Evolutionary conservation across 768 basidiomycete genomes (phyloP).

Genomic region (Podaxis rugospora): DNA sequence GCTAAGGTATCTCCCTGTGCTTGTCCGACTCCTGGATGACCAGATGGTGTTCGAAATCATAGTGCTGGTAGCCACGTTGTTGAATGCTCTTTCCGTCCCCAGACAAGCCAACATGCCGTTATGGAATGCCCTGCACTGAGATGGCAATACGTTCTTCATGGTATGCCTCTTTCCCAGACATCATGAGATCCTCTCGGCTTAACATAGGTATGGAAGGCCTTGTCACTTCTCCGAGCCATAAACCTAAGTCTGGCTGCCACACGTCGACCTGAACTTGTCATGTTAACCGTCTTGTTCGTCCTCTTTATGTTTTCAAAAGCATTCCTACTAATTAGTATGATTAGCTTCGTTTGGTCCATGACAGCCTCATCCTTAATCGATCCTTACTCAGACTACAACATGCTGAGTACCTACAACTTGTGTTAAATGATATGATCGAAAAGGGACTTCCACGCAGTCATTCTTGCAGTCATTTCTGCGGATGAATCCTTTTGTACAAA

Average conservation of each 20-base stretch:
- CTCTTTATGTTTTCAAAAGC: neutral
- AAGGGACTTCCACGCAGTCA: neutral
- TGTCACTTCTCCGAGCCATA: neutral
- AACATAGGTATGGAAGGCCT: neutral
- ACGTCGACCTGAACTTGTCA: neutral
- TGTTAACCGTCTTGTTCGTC: neutral
- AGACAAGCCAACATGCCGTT: constrained; percentile 22
- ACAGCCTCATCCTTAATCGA: constrained; percentile 28
- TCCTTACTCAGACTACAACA: constrained; percentile 25
- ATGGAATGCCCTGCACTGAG: constrained; percentile 24
- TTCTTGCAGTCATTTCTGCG: neutral
- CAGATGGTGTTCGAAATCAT: constrained; percentile 31
- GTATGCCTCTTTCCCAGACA: constrained; percentile 14
- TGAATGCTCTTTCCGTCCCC: constrained; percentile 32
- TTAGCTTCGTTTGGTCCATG: constrained; percentile 31
- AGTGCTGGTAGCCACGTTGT: constrained; percentile 25
- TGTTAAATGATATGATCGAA: neutral
- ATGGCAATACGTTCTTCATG: constrained; percentile 31
- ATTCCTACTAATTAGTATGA: neutral
- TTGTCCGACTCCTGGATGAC: neutral
- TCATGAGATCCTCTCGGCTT: neutral
- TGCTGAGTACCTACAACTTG: constrained; percentile 11
- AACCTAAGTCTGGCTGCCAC: neutral
- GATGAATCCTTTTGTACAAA: too few species aligned
- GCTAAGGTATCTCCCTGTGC: neutral